phyloP scores from a whole-genome alignment of 1,284 basidiomycete species.

The Fomitopsis schrenkii region DNA sequence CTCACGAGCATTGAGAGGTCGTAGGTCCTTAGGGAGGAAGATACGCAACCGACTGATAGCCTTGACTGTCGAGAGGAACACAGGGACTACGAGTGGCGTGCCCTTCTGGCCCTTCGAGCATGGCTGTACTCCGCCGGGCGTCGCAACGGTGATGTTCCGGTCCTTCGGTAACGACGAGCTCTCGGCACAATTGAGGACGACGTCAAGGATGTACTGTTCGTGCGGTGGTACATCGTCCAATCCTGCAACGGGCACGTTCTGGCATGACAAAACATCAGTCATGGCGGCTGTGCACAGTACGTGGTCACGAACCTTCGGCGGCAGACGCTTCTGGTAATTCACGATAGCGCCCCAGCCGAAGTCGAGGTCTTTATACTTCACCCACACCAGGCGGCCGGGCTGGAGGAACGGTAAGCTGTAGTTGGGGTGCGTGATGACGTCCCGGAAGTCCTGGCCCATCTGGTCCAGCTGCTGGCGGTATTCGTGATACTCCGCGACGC shows the following conservation, averaged over 20 bases:
- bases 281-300: background rate
- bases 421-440: constrained; percentile 92
- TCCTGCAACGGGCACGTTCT: constrained; percentile 53
- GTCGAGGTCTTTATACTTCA: constrained; percentile 84
- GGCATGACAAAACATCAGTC: constrained; percentile 1
- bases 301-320: constrained; percentile 54
- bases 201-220: constrained; percentile 91
- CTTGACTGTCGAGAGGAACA: constrained; percentile 85
- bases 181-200: constrained; percentile 81
- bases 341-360: constrained; percentile 97
- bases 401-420: constrained; percentile 95
- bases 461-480: constrained; percentile 89
- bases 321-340: constrained; percentile 84
- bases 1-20: constrained; percentile 72
- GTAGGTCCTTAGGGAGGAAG: constrained; percentile 87
- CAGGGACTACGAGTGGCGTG: constrained; percentile 84
- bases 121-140: constrained; percentile 72
- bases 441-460: constrained; percentile 82
- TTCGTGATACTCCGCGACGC: constrained; percentile 89
- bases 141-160: constrained; percentile 45
- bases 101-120: constrained; percentile 72
- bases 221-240: constrained; percentile 76
- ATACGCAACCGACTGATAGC: constrained; percentile 86
- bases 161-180: constrained; percentile 68
- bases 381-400: constrained; percentile 85